phyloP scores from a whole-genome alignment of 208 protist species.

The Trypanosomatidae sp. region DNA sequence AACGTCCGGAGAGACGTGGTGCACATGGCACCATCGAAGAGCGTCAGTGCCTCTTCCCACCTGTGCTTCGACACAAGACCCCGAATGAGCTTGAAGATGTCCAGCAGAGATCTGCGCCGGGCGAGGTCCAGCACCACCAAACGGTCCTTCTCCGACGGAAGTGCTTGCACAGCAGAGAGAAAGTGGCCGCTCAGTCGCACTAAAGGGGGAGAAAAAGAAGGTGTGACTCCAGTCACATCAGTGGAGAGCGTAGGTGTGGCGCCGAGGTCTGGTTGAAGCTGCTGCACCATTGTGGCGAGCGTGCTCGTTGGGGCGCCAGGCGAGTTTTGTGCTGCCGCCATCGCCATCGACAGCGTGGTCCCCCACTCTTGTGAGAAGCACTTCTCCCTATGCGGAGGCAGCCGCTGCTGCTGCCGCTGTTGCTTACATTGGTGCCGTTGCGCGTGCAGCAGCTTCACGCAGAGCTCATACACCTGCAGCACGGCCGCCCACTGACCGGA shows the following conservation, averaged over 20 bases:
- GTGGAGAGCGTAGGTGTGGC: not conserved
- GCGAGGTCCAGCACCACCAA: slow-evolving; percentile 30
- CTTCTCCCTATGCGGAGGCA: not conserved
- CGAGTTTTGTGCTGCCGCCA: slow-evolving; percentile 34
- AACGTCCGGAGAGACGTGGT: not conserved
- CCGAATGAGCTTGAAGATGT: slow-evolving; percentile 52
- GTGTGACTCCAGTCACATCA: not conserved
- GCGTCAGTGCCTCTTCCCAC: slow-evolving; percentile 39
- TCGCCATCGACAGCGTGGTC: slow-evolving; percentile 56
- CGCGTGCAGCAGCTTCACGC: slow-evolving; percentile 35
- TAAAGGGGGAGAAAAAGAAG: slow-evolving; percentile 19
- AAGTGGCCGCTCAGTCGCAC: slow-evolving; percentile 59
- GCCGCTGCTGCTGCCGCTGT: not conserved
- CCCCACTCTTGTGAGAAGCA: slow-evolving; percentile 31
- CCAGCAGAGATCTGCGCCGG: slow-evolving; percentile 27
- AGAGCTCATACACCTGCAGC: slow-evolving; percentile 43
- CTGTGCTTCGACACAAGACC: slow-evolving; percentile 42
- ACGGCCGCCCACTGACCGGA: slow-evolving; percentile 30
- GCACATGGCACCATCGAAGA: slow-evolving; percentile 36
- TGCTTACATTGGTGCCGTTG: not conserved
- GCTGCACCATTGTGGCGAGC: slow-evolving; percentile 24
- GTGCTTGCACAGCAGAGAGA: slow-evolving; percentile 43
- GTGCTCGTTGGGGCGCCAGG: slow-evolving; percentile 12
- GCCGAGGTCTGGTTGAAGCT: slow-evolving; percentile 3
- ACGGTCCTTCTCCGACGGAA: slow-evolving; percentile 27